These are phyloP conservation scores for Penstemon davidsonii DNA, from an alignment of 257 asterid species.

Conservation along the genomic window DNA sequence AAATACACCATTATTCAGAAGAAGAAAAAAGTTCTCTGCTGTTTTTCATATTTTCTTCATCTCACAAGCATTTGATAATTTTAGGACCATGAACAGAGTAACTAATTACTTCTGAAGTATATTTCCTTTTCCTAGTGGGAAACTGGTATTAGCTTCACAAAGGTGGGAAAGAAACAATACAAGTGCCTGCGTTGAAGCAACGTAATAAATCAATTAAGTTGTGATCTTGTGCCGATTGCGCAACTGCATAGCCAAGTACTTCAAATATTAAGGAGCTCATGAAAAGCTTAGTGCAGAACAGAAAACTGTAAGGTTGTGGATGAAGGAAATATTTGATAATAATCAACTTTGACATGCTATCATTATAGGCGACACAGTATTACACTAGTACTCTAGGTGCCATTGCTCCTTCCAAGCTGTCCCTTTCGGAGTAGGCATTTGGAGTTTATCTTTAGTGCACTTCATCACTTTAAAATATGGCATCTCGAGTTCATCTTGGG, in stretches of 20 bases:
- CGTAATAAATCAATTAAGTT: background rate
- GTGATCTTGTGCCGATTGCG: too few relatives aligned
- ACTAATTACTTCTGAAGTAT: background rate
- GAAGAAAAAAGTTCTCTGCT: background rate
- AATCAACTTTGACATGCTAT: constrained; percentile 1
- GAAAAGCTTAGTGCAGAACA: background rate
- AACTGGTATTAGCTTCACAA: background rate
- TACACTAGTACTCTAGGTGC: background rate
- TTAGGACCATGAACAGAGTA: background rate
- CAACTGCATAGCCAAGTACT: background rate
- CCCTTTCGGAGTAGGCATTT: background rate
- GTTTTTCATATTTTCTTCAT: background rate
- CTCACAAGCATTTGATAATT: background rate
- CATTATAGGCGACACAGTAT: constrained; percentile 4
- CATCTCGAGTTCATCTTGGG: background rate
- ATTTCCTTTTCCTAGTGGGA: background rate
- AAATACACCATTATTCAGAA: background rate
- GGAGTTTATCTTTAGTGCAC: background rate
- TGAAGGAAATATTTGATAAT: constrained; percentile 7
- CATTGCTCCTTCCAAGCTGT: constrained; percentile 5
- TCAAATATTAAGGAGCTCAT: background rate
- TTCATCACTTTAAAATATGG: background rate
- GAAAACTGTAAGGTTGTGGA: background rate
- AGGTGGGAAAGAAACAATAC: background rate
- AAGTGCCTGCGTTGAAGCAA: constrained; percentile 1